Base-by-base conservation (phyloP, 1,284 basidiomycete genomes). In the Abortiporus biennis region DNA sequence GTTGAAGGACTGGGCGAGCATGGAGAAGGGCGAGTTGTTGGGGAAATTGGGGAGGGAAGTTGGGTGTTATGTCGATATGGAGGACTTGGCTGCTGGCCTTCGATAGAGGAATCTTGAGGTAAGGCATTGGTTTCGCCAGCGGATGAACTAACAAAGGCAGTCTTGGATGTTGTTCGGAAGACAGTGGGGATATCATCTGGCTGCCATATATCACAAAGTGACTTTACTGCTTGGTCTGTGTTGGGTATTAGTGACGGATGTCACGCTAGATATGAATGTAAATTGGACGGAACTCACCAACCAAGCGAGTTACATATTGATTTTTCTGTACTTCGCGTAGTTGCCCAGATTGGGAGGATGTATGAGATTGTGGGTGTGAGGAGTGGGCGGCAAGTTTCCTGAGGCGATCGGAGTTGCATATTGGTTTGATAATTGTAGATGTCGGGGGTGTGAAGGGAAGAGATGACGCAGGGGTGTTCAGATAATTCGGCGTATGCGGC, bases 141-240 rank as follows among this genome's bases (percentile, higher is more conserved):
- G 25, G 47, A 39, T 40, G 52, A 49, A 44, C 35, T 44, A 22
- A 58, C 45, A 11, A 63, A 55, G 22, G 54, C 50, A 20, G 65
- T 58, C 24, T 57, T 59, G 9, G 60, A 54, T 12, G 72, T 69
- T 1, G 68, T 68, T 40, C 72, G 59, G 58, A 85, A 87, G 20
- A 74, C 69, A 20, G 54, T 40, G 1, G 85, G 85, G 31, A 87
- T 80, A 54, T 82, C 76, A 54, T 85, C 76, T 2, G 77, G 76
- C 36, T 68, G 77, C 85, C 85, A 87, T 59, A 85, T 81, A 51
- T 87, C 80, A 56, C 72, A 78, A 42, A 87, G 60, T 4, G 74
- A 79, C 55, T 80, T 81, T 46, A 87, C 76, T 33, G 85, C 77
- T 76, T 85, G 80, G 68, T 87, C 84, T 87, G 59, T 35, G 48